Base-by-base conservation (phyloP, 305 asterid genomes). In the Vinca major region DNA sequence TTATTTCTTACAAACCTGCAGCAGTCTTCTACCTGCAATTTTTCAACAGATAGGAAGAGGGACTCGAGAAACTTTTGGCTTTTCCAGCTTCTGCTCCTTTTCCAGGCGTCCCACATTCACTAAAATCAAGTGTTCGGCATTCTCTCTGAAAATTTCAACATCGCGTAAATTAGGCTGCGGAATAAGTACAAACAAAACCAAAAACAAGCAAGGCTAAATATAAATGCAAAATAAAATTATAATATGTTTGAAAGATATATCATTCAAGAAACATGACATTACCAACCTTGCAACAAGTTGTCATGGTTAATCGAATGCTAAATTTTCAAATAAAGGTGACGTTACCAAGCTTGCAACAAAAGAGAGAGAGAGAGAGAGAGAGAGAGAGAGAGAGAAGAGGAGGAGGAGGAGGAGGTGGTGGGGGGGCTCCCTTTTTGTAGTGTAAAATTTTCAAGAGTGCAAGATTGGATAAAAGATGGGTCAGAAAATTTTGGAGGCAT, bases 91-190 rank as follows among this genome's bases (percentile, higher is more conserved):
- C 86, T 26, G 67, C 64, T 61, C 62, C 79, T 79, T 83, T 83
- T 14, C 70, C 83, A 45, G 97, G 93, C 57, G 94, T 86, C 74
- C 82, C 95, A 64, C 95, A 89, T 79, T 91, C 94, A 55, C 91
- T 91, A 71, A 91, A 91, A 78, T 91, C 98, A 33, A 91, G 98
- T 5, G 81, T 74, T 4, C 96, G 92, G 63, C 91, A 78, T 86
- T 89, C 96, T 19, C 78, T 70, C 96, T 88, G 92, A 79, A 67
- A 75, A 65, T 49, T 16, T 8, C 47, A 71, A 49, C 12, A 11
- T 26, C 1, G 33, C 33, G 39, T 0, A 0, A 26, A 20, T 49
- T 55, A 44, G 47, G 66, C 33, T 65, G 37, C 20, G 63, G n/a
- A 58, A 57, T 19, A 10, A 9, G 19, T 47, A 47, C 3, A 47